Evolutionary conservation across 768 basidiomycete species (phyloP), one percentile per base, ranked within the genome.

Genomic region (Russula vinacea): DNA sequence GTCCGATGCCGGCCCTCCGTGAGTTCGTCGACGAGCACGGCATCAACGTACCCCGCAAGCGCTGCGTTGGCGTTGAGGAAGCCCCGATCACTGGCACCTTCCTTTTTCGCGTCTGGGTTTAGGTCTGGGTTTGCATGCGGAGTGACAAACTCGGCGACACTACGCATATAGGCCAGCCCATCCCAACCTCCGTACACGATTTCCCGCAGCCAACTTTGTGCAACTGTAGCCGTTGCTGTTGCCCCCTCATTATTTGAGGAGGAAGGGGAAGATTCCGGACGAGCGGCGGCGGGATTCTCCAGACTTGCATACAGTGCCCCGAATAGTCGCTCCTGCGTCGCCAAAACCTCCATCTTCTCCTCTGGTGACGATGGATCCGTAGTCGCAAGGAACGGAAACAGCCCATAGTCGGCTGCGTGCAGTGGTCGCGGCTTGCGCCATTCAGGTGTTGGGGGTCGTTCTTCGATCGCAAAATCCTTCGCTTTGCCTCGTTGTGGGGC

Each of bases 171-270:
- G 6, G 90, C 90, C 32, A 85, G 74, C 1, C 90, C 90, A 61
- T 90, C 88, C 0, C 84, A 78, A 52, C 90, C 89, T 0, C 90
- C 90, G 70, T 91, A 92, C 0, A 92, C 89, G n/a, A 90, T 71
- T 70, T 90, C 87, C 22, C 81, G 75, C 19, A 92, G 53, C 69
- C 87, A 89, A n/a, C 78, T 80, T 74, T 89, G 86, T 2, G 82
- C 88, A 26, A 81, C 78, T n/a, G 73, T 72, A 14, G 81, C 83
- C 11, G 14, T 26, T 5, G 49, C 49, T 13, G 14, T 29, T 26
- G 49, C 24, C 22, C 3, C n/a, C 55, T 76, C 22, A 49, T 52
- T 9, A 16, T 6, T 13, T 10, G n/a, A 4, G 19, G 44, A 44
- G 19, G n/a, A 45, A 10, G 44, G 22, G 10, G 47, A 35, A 14